Conservation (phyloP, 2,329 filamentous ascomycete genomes). For the Lasiodiplodia sp. region DNA sequence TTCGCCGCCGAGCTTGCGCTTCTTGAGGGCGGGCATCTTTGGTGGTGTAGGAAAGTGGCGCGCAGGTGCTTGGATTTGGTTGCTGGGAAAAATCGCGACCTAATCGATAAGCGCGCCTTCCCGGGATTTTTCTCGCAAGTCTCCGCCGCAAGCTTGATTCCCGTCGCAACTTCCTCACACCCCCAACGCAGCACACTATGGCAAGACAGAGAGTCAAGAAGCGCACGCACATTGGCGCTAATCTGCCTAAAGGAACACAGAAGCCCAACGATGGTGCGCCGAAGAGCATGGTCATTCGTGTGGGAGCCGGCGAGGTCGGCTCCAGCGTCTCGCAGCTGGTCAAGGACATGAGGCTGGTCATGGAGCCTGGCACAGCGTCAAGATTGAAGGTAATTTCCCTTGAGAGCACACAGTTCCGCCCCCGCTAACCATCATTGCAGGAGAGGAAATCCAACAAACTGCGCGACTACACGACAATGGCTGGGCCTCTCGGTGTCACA, state of each 20-base stretch:
- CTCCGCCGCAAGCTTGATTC: constrained; percentile 20
- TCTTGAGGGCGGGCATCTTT: constrained; percentile 51
- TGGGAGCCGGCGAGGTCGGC: constrained; percentile 92
- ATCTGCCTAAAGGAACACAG: constrained; percentile 62
- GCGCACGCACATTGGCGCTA: constrained; percentile 78
- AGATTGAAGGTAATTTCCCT: constrained; percentile 69
- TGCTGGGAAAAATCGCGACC: constrained; percentile 21
- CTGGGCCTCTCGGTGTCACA: constrained; percentile 88
- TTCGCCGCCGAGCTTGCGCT: constrained; percentile 49
- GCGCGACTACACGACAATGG: constrained; percentile 94
- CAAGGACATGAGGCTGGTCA: constrained; percentile 87
- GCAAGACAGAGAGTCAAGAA: constrained; percentile 66
- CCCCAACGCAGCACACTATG: constrained; percentile 25
- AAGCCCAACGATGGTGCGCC: constrained; percentile 73
- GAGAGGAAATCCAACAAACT: constrained; percentile 88
- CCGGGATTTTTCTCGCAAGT: constrained; percentile 26
- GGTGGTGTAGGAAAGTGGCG: constrained; percentile 5
- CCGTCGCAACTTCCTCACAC: constrained; percentile 13
- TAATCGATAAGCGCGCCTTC: constrained; percentile 27
- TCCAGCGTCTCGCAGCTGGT: constrained; percentile 90
- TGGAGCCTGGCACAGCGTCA: constrained; percentile 93
- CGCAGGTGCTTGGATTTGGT: not conserved
- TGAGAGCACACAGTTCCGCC: not conserved
- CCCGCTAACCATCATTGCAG: constrained; percentile 38
- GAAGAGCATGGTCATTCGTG: constrained; percentile 98